Conservation (phyloP, 2,329 filamentous ascomycete species). For the Catunica adiposa region DNA sequence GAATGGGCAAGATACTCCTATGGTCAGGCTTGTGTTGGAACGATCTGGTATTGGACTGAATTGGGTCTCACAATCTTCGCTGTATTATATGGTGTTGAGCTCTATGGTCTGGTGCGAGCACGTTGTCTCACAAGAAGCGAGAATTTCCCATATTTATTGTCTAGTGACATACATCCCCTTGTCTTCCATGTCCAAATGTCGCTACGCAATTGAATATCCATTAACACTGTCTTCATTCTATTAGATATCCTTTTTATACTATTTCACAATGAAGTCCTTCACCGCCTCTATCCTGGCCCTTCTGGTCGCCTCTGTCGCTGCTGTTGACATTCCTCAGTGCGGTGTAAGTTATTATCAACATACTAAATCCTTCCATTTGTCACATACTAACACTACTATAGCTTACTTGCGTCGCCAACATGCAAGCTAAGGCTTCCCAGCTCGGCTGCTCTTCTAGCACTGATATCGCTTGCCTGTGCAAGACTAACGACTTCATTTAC, state of each 20-base stretch:
- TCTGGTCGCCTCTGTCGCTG: conserved; percentile 23
- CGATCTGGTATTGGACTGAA: too few species aligned
- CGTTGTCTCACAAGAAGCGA: too few species aligned
- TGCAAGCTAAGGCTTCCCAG: conserved; percentile 28
- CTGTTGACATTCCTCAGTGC: conserved; percentile 30
- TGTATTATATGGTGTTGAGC: too few species aligned
- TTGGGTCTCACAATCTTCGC: too few species aligned
- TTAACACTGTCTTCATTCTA: not conserved
- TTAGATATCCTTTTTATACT: conserved; percentile 6
- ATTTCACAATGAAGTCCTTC: conserved; percentile 36
- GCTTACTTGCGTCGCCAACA: conserved; percentile 34
- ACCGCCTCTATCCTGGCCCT: conserved; percentile 28
- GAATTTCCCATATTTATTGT: too few species aligned
- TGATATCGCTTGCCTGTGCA: conserved; percentile 32
- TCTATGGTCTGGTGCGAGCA: not conserved
- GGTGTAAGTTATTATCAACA: conserved; percentile 29
- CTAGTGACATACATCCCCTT: too few species aligned
- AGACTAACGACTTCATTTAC: conserved; percentile 29
- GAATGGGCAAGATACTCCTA: too few species aligned
- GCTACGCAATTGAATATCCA: too few species aligned
- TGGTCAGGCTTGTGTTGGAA: too few species aligned
- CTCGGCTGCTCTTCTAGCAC: conserved; percentile 28
- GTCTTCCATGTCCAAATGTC: too few species aligned
- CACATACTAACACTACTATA: conserved; percentile 18
- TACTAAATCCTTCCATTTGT: not conserved